A percentile compares a stretch with the other conserved stretches of the same genome.
Conservation (phyloP, 2,329 filamentous ascomycete genomes). For the Volutella citrinella region DNA sequence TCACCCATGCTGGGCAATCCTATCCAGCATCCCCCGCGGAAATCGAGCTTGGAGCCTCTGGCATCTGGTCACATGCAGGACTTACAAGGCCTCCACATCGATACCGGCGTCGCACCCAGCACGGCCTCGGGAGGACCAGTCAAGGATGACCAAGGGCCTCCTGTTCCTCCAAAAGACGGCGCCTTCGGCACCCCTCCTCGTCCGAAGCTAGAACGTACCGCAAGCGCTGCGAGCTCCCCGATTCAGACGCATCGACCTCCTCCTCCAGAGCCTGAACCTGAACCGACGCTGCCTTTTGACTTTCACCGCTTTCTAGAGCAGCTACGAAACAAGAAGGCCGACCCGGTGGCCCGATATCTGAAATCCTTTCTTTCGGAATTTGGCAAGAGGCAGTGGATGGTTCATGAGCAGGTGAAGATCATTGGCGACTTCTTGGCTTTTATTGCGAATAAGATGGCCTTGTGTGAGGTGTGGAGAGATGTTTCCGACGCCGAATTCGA, state of each 20-base stretch:
- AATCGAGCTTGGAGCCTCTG: slow-evolving; percentile 79
- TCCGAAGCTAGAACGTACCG: slow-evolving; percentile 36
- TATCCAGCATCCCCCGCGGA: slow-evolving; percentile 72
- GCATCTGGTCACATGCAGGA: slow-evolving; percentile 50
- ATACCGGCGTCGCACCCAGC: slow-evolving; percentile 37
- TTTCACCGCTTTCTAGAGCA: slow-evolving; percentile 97
- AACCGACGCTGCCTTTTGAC: slow-evolving; percentile 87
- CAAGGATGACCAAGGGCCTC: slow-evolving; percentile 48
- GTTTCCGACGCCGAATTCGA: slow-evolving; percentile 97
- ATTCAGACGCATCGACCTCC: slow-evolving; percentile 59
- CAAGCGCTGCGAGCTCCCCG: slow-evolving; percentile 41
- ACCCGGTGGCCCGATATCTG: slow-evolving; percentile 92
- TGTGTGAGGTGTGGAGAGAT: slow-evolving; percentile 94
- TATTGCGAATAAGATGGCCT: slow-evolving; percentile 96
- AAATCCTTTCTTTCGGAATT: slow-evolving; percentile 95
- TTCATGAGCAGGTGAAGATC: slow-evolving; percentile 98
- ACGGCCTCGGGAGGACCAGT: slow-evolving; percentile 35
- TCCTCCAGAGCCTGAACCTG: slow-evolving; percentile 71
- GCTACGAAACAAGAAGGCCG: slow-evolving; percentile 92
- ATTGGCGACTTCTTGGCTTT: slow-evolving; percentile 95
- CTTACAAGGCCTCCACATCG: slow-evolving; percentile 40
- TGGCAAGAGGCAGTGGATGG: slow-evolving; percentile 98
- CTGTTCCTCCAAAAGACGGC: slow-evolving; percentile 60
- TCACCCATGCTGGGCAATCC: slow-evolving; percentile 70
- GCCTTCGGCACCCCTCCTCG: slow-evolving; percentile 38